Evolutionary conservation across 768 basidiomycete genomes (phyloP).

Genomic region (Mycena floridula): DNA sequence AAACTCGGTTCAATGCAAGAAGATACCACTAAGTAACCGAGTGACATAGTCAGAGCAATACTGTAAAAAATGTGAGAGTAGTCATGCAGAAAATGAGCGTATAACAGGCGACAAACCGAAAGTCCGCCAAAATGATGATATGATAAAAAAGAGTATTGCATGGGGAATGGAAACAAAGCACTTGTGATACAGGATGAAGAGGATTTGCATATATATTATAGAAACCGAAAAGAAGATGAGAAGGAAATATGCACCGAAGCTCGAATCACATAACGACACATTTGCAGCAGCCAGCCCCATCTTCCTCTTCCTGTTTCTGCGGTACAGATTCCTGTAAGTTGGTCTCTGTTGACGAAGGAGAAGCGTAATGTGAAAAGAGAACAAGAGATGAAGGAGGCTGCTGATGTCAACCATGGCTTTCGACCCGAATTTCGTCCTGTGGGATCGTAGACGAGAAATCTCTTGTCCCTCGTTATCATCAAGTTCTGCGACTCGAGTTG

Average conservation of each 20-base stretch:
- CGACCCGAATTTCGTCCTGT: constrained; percentile 23
- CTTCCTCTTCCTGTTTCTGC: constrained; percentile 36
- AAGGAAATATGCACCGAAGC: constrained; percentile 8
- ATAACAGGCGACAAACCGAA: no score
- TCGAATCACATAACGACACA: constrained; percentile 74
- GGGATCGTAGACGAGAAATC: constrained; percentile 13
- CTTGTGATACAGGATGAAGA: no score
- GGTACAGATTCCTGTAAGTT: constrained; percentile 21
- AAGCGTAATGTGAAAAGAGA: constrained; percentile 58
- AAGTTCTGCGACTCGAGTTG: constrained; percentile 7
- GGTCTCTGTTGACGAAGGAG: constrained; percentile 16
- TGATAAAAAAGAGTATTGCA: no score
- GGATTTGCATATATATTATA: no score
- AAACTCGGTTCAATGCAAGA: no score
- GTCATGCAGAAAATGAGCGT: no score
- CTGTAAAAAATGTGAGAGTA: no score
- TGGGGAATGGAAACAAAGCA: no score
- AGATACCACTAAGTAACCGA: no score
- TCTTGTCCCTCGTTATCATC: constrained; percentile 16
- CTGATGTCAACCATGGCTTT: constrained; percentile 15
- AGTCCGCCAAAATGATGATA: no score
- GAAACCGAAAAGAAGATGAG: no score
- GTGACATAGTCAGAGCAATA: no score
- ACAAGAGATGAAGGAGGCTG: constrained; percentile 45
- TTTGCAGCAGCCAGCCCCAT: constrained; percentile 65